Evolutionary conservation across 176 grass and related monocot genomes (phyloP), one percentile per base, ranked within the genome.

Genomic region (Tuctoria greenei): DNA sequence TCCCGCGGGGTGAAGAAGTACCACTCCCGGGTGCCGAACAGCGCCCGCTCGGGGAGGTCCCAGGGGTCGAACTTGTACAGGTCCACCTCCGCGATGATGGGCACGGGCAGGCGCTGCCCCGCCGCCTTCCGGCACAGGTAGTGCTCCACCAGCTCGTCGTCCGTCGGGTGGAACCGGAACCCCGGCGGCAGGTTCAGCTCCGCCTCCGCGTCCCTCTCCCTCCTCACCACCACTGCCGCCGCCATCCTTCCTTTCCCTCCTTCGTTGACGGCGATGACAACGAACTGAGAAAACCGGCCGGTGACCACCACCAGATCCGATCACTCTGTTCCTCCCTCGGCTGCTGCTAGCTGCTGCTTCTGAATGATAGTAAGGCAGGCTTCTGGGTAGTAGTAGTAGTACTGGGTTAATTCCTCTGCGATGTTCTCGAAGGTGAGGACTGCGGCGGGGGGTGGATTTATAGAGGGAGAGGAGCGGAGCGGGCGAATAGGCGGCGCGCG

Each of bases 41-140:
- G 86, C 65, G 86, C 86, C 21, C 76, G 64, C 71, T 88, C 81
- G 0, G 86, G 86, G 2, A 88, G 64, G 14, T 90, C 71, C 91
- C 96, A 95, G 0, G 96, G 96, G 72, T 99, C 87, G 78, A 93
- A 90, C 87, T 92, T 92, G 87, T 99, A 95, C 1, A 99, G 87
- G 79, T 99, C 89, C 27, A 99, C 89, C 75, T 99, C 96, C 6
- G 92, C 96, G 80, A 99, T 92, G 89, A 93, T 92, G 10, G 78
- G 66, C 18, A 88, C 86, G 0, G 86, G 86, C 1, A 84, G 76
- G 23, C 86, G 86, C 64, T 80, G 81, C 13, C 76, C 86, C 28
- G 76, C 86, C 9, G 86, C 81, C 49, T 84, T 88, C 23, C 66
- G 45, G 86, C 86, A 84, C 13, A 88, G 81, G 76, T 88, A 88